A percentile compares a stretch with the other conserved stretches of the same genome.
phyloP scores from a whole-genome alignment of 176 grass and related monocot species.

The Oryza meyeriana region DNA sequence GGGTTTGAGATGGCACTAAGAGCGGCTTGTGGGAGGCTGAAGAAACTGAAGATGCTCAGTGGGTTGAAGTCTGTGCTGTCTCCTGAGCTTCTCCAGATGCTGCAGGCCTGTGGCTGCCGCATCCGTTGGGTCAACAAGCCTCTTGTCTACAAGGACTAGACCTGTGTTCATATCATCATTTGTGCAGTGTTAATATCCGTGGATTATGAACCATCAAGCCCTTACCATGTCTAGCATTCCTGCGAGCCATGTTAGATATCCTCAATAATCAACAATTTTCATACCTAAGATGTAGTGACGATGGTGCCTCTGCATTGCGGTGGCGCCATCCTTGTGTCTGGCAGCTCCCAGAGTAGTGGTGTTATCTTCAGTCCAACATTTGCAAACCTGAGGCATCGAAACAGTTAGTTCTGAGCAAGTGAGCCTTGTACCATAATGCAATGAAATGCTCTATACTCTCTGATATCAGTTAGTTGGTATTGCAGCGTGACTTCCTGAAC shows the following conservation, averaged over 20 bases:
- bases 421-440: neutral
- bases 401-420: neutral
- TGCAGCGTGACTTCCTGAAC: too few species aligned
- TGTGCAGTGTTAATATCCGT: neutral
- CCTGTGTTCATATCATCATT: neutral
- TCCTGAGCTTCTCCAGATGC: constrained; percentile 62
- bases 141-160: constrained; percentile 65
- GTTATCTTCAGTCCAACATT: neutral
- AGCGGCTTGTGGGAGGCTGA: constrained; percentile 68
- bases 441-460: neutral
- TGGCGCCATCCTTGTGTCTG: too few species aligned
- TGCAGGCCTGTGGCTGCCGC: constrained; percentile 68
- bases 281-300: neutral
- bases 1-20: constrained; percentile 76
- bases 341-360: neutral
- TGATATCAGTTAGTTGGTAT: neutral
- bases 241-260: neutral
- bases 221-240: neutral
- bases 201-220: neutral
- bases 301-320: neutral
- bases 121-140: constrained; percentile 94
- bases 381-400: neutral
- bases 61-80: constrained; percentile 61
- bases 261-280: constrained; percentile 7
- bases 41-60: constrained; percentile 91